Evolutionary conservation across 1,139 yeast species (phyloP), one percentile per base, ranked within the genome.

Genomic region (Debaryomycetaceae sp.): DNA sequence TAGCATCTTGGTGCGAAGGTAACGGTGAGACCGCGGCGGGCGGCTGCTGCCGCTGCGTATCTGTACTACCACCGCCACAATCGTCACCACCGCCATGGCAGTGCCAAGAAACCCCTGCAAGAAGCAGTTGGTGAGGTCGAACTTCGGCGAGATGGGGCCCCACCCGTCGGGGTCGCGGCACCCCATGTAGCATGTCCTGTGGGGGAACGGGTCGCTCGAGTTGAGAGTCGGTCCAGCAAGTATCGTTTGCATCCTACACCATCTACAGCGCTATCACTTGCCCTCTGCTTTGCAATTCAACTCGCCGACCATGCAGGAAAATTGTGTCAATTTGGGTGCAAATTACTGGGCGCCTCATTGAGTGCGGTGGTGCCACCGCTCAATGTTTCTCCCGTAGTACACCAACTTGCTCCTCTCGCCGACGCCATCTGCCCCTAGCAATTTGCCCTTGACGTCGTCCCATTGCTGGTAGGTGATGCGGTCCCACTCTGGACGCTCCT

Each of bases 301-400:
- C n/a, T n/a, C n/a, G n/a, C n/a, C n/a, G n/a, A n/a, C n/a, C n/a
- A n/a, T n/a, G n/a, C n/a, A n/a, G n/a, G n/a, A n/a, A n/a, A n/a
- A n/a, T n/a, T n/a, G n/a, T n/a, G n/a, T n/a, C n/a, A n/a, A n/a
- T n/a, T n/a, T n/a, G n/a, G n/a, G n/a, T n/a, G n/a, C n/a, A n/a
- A n/a, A n/a, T n/a, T n/a, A n/a, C n/a, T n/a, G n/a, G n/a, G n/a
- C n/a, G n/a, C n/a, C n/a, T n/a, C n/a, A n/a, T n/a, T n/a, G n/a
- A n/a, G n/a, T n/a, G n/a, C n/a, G 24, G 11, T 53, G 61, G 35
- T 60, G 66, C 70, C 71, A 64, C 34, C 71, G 50, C 38, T 64
- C 71, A 21, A 61, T 51, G 10, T 42, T 41, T 26, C 71, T 46
- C 1, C 71, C 71, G 36, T 49, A 59, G 13, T 51, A 33, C 25